These are phyloP conservation scores for Amaranthus tricolor DNA, from an alignment of 179 eudicot species.

Conservation along the genomic window DNA sequence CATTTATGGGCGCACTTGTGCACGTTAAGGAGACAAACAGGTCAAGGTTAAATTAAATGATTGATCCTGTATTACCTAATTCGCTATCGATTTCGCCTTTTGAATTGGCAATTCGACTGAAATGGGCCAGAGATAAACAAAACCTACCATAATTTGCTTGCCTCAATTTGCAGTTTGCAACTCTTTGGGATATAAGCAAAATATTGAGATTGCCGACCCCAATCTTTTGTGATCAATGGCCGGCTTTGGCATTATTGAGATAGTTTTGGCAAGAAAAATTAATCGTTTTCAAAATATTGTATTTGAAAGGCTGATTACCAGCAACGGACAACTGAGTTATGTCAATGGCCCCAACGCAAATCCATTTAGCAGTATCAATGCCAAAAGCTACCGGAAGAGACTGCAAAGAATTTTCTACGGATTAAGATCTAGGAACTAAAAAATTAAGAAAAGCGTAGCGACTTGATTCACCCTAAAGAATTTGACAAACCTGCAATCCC, in stretches of 20 bases:
- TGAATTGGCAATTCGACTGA: too few species aligned
- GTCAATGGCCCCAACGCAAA: conserved; percentile 93
- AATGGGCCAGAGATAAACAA: too few species aligned
- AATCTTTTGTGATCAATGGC: background rate
- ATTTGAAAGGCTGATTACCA: conserved; percentile 40
- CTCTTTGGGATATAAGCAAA: background rate
- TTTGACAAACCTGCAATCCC: conserved; percentile 77
- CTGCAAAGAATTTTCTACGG: conserved; percentile 37
- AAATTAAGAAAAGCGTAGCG: background rate
- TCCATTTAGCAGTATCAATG: conserved; percentile 86
- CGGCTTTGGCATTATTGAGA: background rate
- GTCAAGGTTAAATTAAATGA: too few species aligned
- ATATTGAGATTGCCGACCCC: too few species aligned
- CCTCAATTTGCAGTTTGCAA: too few species aligned
- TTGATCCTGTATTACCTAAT: too few species aligned
- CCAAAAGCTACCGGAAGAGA: conserved; percentile 98
- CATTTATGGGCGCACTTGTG: too few species aligned
- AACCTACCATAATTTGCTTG: too few species aligned
- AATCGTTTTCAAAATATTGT: background rate
- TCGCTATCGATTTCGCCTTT: too few species aligned
- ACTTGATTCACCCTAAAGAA: background rate
- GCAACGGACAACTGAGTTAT: conserved; percentile 86
- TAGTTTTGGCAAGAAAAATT: background rate
- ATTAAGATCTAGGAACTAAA: background rate
- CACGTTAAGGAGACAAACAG: too few species aligned